Evolutionary conservation across 306 rosid species (phyloP).

Genomic region (Nissolia schottii): DNA sequence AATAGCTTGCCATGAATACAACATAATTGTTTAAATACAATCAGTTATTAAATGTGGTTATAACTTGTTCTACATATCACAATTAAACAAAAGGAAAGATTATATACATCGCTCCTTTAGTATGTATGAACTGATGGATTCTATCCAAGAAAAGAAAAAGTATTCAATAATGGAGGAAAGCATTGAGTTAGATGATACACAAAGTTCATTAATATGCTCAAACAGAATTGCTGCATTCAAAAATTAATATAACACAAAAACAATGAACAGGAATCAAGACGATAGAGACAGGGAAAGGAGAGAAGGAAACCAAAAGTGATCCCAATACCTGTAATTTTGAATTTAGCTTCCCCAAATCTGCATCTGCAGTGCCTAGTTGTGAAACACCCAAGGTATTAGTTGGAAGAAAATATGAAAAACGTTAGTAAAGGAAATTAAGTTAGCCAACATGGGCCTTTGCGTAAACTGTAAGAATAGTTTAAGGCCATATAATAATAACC

Average conservation of each 20-base stretch:
- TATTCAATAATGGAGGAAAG: constrained; percentile 1
- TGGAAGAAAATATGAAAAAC: constrained; percentile 15
- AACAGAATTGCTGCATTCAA: not conserved
- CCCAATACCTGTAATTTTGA: constrained; percentile 67
- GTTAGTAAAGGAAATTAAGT: not conserved
- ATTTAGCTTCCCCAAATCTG: constrained; percentile 56
- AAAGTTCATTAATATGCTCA: not conserved
- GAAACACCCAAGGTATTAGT: constrained; percentile 36
- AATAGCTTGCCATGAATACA: not conserved
- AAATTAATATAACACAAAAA: not conserved
- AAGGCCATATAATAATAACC: constrained; percentile 1
- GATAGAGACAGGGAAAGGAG: not conserved
- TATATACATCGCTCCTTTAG: not conserved
- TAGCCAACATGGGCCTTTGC: not conserved
- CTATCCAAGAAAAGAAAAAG: not conserved
- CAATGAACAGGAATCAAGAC: constrained; percentile 1
- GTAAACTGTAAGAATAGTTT: not conserved
- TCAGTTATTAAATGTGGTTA: not conserved
- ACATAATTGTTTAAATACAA: not conserved
- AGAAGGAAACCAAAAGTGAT: constrained; percentile 12
- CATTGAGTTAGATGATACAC: not conserved
- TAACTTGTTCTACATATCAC: not conserved
- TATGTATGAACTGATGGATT: not conserved
- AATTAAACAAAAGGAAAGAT: not conserved
- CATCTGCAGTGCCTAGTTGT: constrained; percentile 45